Base-by-base conservation (phyloP, 805 yeast species). In the Spencermartinsiella europaea region DNA sequence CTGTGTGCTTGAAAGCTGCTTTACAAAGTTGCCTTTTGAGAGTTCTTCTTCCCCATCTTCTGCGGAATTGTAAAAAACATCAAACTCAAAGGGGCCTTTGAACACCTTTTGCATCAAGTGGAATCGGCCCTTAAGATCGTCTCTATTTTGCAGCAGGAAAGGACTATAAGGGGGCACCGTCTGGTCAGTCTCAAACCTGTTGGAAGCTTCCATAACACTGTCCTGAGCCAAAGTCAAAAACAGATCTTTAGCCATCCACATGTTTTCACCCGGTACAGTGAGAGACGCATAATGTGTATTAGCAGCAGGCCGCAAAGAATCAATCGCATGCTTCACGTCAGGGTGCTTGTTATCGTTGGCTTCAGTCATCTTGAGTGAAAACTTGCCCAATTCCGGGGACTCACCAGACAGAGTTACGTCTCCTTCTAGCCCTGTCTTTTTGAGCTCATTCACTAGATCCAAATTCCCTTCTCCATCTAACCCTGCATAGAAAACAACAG, bases 191-290 rank as follows among this genome's bases (percentile, higher is more conserved):
- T 63, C 62, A 46, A 61, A 59, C 5, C 47, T 54, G 20, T 65
- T 67, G 22, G 69, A 55, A 21, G 82, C 58, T 3, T 66, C 62
- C 44, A 74, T 66, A n/a, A 89, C 66, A 5, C 85, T 79, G 42
- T 89, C 93, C 54, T 83, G 81, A 34, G 88, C 55, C 47, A 89
- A 51, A 0, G 87, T 77, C 60, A 79, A 67, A 59, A 81, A 88
- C 3, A 90, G 74, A 45, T 88, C 96, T 47, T 74, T 74, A 3
- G 91, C 93, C 57, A 73, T 74, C 96, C 96, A 89, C 5, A 76
- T 72, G 47, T 80, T 74, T 33, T 76, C 84, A 50, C 76, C 79
- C 0, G 96, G 95, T 3, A 86, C 81, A 17, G 68, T 71, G 54
- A 90, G 67, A 12, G 90, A 80, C 19, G 79, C 51, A 63, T 87